A percentile compares a stretch with the other conserved stretches of the same genome.
Evolutionary conservation across 495 filamentous ascomycete species (phyloP).

Genomic region (Thermothielavioides terrestris): DNA sequence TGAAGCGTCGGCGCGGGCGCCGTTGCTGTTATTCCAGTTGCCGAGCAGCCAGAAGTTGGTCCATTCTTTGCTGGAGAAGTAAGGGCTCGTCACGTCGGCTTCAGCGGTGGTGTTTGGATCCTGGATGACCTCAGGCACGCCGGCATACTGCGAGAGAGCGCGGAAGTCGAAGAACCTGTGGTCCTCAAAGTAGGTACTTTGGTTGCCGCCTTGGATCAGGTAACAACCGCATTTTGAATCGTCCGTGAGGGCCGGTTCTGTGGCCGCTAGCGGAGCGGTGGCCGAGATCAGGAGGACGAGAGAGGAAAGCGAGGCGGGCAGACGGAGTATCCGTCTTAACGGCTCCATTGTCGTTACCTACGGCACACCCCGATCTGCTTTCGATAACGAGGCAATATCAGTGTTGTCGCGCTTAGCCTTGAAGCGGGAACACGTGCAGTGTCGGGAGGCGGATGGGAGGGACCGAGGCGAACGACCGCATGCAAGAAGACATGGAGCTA

Average conservation of each 20-base stretch:
- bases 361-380: too few relatives aligned
- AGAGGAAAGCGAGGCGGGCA: constrained; percentile 11
- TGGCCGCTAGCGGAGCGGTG: constrained; percentile 7
- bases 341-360: constrained; percentile 3
- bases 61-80: constrained; percentile 33
- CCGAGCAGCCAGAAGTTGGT: constrained; percentile 50
- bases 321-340: not conserved
- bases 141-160: constrained; percentile 31
- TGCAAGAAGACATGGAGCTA: too few relatives aligned
- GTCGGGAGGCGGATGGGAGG: too few relatives aligned
- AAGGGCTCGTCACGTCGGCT: constrained; percentile 32
- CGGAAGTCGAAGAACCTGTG: constrained; percentile 66
- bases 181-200: constrained; percentile 48
- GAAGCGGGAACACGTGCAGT: too few relatives aligned
- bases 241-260: constrained; percentile 17
- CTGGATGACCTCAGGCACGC: constrained; percentile 29
- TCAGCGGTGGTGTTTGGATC: constrained; percentile 20
- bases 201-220: constrained; percentile 38
- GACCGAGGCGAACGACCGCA: too few relatives aligned
- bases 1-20: constrained; percentile 31
- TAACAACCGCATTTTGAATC: constrained; percentile 40
- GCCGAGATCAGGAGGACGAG: constrained; percentile 19
- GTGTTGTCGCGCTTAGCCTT: too few relatives aligned
- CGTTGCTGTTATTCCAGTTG: constrained; percentile 44
- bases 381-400: too few relatives aligned